A percentile compares a stretch with the other conserved stretches of the same genome.
These are phyloP conservation scores for Trichoderma sp. DNA, from an alignment of 2,329 filamentous ascomycete genomes.

Conservation along the genomic window DNA sequence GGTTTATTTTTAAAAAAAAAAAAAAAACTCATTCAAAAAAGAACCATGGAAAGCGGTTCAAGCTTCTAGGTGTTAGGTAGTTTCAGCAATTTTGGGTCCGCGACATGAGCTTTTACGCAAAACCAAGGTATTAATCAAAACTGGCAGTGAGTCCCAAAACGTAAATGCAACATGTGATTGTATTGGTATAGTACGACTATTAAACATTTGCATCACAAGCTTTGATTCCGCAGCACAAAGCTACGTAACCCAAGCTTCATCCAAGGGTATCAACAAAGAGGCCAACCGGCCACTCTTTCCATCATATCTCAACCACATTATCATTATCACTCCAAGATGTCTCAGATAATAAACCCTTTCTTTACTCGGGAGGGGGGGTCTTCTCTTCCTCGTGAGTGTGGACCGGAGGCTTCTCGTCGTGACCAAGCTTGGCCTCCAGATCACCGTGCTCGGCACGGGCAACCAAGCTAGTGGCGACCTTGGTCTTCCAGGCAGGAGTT, in stretches of 20 bases:
- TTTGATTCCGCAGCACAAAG: background rate
- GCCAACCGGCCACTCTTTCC: background rate
- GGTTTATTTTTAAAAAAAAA: too few species aligned
- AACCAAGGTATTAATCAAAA: background rate
- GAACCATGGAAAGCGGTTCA: too few species aligned
- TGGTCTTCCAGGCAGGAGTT: constrained; percentile 39
- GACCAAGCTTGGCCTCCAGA: constrained; percentile 32
- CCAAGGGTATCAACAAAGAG: constrained; percentile 19
- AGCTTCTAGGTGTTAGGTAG: too few species aligned
- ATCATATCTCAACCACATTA: background rate
- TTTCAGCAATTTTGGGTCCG: too few species aligned
- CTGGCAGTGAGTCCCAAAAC: background rate
- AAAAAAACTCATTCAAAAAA: too few species aligned
- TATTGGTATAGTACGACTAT: constrained; percentile 23
- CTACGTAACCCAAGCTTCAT: background rate
- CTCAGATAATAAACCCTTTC: background rate
- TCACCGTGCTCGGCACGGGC: constrained; percentile 34
- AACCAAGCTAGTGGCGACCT: constrained; percentile 29
- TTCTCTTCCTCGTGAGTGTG: constrained; percentile 26
- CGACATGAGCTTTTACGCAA: background rate
- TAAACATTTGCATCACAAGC: constrained; percentile 18
- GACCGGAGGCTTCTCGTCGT: constrained; percentile 29
- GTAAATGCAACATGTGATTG: constrained; percentile 8
- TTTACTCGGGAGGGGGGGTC: constrained; percentile 14
- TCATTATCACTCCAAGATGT: background rate